Evolutionary conservation across 441 rosid species (phyloP).

Genomic region (Metrosideros polymorpha): DNA sequence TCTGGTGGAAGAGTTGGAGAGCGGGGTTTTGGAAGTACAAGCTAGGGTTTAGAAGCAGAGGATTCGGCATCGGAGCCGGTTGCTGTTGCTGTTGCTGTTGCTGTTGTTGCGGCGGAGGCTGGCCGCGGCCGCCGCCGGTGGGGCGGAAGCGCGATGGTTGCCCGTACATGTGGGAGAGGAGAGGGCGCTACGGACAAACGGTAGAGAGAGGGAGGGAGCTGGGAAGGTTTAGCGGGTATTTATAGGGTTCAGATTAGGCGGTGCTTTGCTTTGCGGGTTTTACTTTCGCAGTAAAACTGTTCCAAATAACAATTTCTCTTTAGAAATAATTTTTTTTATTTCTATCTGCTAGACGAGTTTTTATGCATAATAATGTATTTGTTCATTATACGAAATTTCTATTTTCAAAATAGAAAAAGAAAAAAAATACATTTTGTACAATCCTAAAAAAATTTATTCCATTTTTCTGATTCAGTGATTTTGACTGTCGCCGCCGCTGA

Average conservation of each 20-base stretch:
- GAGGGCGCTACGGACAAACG: neutral
- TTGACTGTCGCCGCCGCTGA: no score
- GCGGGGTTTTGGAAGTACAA: constrained; percentile 13
- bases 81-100: neutral
- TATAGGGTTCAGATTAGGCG: neutral
- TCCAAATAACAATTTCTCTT: no score
- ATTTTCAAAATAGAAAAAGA: no score
- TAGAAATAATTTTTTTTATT: no score
- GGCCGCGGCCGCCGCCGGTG: constrained; percentile 12
- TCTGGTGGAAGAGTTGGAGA: constrained; percentile 25
- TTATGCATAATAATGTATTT: no score
- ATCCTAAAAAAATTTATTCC: no score
- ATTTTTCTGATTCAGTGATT: no score
- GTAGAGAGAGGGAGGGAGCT: neutral
- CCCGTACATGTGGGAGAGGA: constrained; percentile 27
- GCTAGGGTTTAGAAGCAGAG: constrained; percentile 21
- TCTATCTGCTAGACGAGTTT: no score
- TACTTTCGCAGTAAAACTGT: no score
- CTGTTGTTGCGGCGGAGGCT: neutral
- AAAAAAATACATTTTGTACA: no score
- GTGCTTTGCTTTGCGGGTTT: no score
- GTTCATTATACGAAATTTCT: no score
- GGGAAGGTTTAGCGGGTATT: neutral
- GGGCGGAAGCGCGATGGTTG: constrained; percentile 23
- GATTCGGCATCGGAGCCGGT: constrained; percentile 18